Conservation (phyloP, 169 alveolate species). For the Eimeria zaria region DNA sequence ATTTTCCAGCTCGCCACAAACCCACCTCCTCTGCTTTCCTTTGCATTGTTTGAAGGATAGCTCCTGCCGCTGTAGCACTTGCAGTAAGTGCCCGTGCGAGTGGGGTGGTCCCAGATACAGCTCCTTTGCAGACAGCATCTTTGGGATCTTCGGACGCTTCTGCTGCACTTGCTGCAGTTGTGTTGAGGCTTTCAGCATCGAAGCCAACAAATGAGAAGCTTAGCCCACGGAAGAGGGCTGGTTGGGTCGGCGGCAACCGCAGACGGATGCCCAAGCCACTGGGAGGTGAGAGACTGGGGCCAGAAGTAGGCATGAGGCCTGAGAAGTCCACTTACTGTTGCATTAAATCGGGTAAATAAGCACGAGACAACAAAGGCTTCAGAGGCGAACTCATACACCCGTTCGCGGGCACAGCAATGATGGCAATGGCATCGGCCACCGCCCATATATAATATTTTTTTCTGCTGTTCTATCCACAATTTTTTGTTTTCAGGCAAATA, state of each 20-base stretch:
- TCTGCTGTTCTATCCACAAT: neutral
- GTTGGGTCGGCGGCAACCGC: neutral
- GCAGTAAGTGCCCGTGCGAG: constrained; percentile 5
- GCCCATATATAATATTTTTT: neutral
- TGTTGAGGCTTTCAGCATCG: constrained; percentile 23
- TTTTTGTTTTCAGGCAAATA: neutral
- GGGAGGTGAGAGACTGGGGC: neutral
- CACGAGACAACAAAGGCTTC: neutral
- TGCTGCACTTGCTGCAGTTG: constrained; percentile 30
- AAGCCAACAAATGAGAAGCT: constrained; percentile 34
- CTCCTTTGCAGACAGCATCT: neutral
- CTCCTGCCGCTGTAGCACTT: constrained; percentile 37
- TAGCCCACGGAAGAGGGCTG: constrained; percentile 55
- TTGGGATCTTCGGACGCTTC: neutral
- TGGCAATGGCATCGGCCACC: neutral
- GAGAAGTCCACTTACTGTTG: neutral
- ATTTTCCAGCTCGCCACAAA: neutral
- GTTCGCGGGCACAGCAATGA: neutral
- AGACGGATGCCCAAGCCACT: neutral
- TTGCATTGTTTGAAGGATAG: constrained; percentile 36
- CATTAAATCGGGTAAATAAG: neutral
- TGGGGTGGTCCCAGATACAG: neutral
- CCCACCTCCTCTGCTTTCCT: constrained; percentile 42
- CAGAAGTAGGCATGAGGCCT: constrained; percentile 19
- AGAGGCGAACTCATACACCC: neutral